These are phyloP conservation scores for Alternaria brassicae DNA, from an alignment of 2,329 filamentous ascomycete genomes.

Conservation along the genomic window DNA sequence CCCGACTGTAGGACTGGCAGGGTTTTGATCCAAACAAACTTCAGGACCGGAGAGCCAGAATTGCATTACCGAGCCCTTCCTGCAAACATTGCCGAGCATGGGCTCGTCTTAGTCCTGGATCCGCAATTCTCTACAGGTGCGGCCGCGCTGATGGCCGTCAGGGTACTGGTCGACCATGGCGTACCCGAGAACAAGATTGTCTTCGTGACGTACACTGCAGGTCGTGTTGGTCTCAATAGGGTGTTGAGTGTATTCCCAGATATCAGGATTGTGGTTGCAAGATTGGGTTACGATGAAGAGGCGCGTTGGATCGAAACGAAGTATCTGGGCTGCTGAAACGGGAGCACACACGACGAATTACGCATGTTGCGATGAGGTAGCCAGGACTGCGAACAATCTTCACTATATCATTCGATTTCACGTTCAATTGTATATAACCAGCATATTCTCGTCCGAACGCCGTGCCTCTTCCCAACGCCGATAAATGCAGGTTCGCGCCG, in stretches of 20 bases:
- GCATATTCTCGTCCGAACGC: constrained; percentile 13
- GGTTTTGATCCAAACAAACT: constrained; percentile 87
- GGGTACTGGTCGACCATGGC: constrained; percentile 93
- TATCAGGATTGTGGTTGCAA: constrained; percentile 84
- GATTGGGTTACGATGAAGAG: constrained; percentile 81
- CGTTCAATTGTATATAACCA: constrained; percentile 17
- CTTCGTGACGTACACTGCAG: constrained; percentile 90
- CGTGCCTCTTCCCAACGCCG: constrained; percentile 20
- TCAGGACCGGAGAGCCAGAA: constrained; percentile 77
- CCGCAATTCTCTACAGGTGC: constrained; percentile 95
- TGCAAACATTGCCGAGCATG: constrained; percentile 73
- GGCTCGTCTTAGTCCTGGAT: constrained; percentile 85
- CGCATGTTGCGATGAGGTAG: neutral
- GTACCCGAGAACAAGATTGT: constrained; percentile 85
- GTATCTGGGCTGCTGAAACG: constrained; percentile 82
- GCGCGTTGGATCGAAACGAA: constrained; percentile 87
- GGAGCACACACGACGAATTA: neutral
- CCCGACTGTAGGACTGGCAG: constrained; percentile 91
- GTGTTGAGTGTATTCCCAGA: constrained; percentile 88
- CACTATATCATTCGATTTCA: constrained; percentile 5
- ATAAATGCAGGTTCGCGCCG: constrained; percentile 15
- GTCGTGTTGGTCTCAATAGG: constrained; percentile 81
- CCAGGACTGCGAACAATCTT: neutral
- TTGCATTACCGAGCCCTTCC: constrained; percentile 85
- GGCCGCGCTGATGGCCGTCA: constrained; percentile 87